Evolutionary conservation across 2,329 filamentous ascomycete species (phyloP), one percentile per base, ranked within the genome.

Genomic region (Aspergillus sp.): DNA sequence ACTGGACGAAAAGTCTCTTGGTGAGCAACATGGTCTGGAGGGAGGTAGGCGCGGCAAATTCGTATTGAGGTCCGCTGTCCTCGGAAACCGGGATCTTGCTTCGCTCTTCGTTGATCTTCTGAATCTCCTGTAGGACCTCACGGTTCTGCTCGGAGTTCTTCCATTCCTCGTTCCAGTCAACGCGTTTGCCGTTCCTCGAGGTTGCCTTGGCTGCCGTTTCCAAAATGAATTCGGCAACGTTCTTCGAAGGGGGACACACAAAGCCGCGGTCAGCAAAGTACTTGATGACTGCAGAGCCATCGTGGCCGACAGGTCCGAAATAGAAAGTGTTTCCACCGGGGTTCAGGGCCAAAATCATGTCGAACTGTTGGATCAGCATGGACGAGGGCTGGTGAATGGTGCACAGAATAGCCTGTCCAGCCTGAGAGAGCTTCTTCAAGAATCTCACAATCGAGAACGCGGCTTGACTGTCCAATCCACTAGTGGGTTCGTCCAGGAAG

Each of bases 151-250:
- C 68, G 0, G 83, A 88, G 36, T 77, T 77, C 27, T 71, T 68
- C 86, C 87, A 90, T 58, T 88, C 83, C 31, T 87, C 77, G 57
- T 86, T 84, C 86, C 86, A 90, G 58, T 89, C 76, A 35, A 87
- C 67, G 29, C 66, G 69, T 42, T 70, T 77, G 33, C 80, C 81
- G 38, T 82, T 73, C 33, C 60, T 69, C 43, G 75, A 74, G 8
- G 69, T 67, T 8, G 74, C 73, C 52, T 81, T 82, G 0, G 79
- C 79, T 2, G 79, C 80, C 4, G 81, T 83, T 57, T 85, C 81
- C 5, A 85, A 72, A 28, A 85, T 79, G 61, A 83, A 84, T 51
- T 85, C 81, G 3, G 81, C 81, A 5, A 83, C 75, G 57, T 85
- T 85, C 65, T 82, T 83, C 53, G 65, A 78, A 0, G 81, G 79